Percentiles rank a stretch among this genome's conserved stretches.
These are phyloP conservation scores for Perilla frutescens DNA, from an alignment of 257 asterid genomes.

Conservation along the genomic window DNA sequence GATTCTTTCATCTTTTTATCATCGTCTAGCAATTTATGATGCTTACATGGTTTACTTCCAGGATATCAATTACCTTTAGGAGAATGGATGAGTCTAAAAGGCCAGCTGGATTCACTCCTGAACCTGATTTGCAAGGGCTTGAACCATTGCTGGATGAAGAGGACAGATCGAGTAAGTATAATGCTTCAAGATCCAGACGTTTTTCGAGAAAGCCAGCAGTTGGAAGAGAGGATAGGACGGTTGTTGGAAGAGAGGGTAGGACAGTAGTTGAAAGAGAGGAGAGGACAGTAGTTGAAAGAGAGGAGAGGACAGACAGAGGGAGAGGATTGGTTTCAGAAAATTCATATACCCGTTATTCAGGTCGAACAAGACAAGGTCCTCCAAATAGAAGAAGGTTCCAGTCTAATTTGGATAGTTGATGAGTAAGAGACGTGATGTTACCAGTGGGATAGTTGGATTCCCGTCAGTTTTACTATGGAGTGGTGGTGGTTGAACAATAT, in stretches of 20 bases:
- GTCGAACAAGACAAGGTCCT: slow-evolving; percentile 51
- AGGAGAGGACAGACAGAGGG: slow-evolving; percentile 46
- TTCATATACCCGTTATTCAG: slow-evolving; percentile 46
- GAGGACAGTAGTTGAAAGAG: slow-evolving; percentile 42
- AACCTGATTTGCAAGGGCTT: slow-evolving; percentile 80
- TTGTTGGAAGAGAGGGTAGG: slow-evolving; percentile 45
- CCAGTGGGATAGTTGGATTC: background rate
- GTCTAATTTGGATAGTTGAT: slow-evolving; percentile 40
- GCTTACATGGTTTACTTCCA: slow-evolving; percentile 33
- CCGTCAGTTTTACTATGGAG: background rate
- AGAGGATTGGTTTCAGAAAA: slow-evolving; percentile 39
- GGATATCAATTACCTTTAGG: slow-evolving; percentile 94
- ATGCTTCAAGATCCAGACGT: slow-evolving; percentile 44
- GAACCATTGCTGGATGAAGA: slow-evolving; percentile 61
- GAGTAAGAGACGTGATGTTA: background rate
- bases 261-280: slow-evolving; percentile 49
- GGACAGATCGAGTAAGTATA: slow-evolving; percentile 35
- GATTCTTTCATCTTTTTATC: background rate
- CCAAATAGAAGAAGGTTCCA: slow-evolving; percentile 41
- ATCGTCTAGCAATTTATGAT: background rate
- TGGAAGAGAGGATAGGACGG: slow-evolving; percentile 52
- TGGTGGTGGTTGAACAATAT: background rate
- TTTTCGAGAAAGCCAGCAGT: slow-evolving; percentile 35
- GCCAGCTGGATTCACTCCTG: slow-evolving; percentile 67
- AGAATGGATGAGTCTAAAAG: slow-evolving; percentile 79